Evolutionary conservation across 345 rosid species (phyloP), one percentile per base, ranked within the genome.

Genomic region (Arabidopsis arenosa): DNA sequence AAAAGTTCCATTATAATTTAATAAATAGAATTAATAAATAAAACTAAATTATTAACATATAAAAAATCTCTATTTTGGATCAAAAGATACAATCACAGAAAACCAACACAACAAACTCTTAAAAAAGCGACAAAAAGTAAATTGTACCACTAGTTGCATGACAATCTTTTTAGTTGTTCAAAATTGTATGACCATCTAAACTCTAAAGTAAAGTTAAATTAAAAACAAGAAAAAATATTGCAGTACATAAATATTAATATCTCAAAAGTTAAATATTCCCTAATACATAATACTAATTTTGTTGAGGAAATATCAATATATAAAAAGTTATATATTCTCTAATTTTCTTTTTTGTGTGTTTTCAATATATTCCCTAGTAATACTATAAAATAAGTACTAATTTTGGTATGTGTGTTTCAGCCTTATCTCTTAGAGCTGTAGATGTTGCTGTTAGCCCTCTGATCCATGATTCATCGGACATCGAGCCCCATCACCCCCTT

Each of bases 401-500:
- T 49, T 14, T 7, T 48, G 28, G 49, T 23, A 15, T 67, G 43
- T 67, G 37, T 66, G 5, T 64, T 68, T 72, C 53, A 72, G 63
- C 74, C 84, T 79, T 80, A 76, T 86, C 84, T 63, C 77, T 55
- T 80, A 51, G 79, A 82, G 87, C 79, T 76, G 80, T 67, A 44
- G 79, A 65, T 62, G 81, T 49, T 74, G 80, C 49, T 63, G 72
- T 68, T 57, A 61, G 73, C 75, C 69, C 68, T 52, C 79, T 53
- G 66, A 69, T 56, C 32, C 67, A 75, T 75, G 72, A 49, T 69
- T 77, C 86, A 80, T 85, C 18, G 91, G 65, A 80, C 73, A 56
- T 76, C 71, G 88, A 73, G 90, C 93, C 87, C 66, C 81, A 66
- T 85, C 93, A 80, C 88, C 77, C 73, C 85, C 51, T 73, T 82